Evolutionary conservation across 2,329 filamentous ascomycete genomes (phyloP).

Genomic region (Venturia aucupariae): DNA sequence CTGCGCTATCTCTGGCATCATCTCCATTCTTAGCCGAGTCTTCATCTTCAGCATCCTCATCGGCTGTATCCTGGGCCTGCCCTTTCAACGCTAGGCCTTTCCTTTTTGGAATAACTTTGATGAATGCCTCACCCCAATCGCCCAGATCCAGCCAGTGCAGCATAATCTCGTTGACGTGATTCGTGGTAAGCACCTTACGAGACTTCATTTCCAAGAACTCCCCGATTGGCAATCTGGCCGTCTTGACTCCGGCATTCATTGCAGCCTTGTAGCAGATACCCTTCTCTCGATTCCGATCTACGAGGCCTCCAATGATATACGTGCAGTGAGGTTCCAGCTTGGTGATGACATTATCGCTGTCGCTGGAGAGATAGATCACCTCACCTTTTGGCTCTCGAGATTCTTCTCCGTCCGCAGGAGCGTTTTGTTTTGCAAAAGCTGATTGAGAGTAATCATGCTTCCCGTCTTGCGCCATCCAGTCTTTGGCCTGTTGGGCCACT

Average conservation of each 20-base stretch:
- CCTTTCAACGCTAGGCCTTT: constrained; percentile 55
- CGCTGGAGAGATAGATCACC: constrained; percentile 82
- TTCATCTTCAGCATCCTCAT: constrained; percentile 1
- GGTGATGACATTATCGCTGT: constrained; percentile 77
- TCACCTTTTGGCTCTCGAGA: constrained; percentile 35
- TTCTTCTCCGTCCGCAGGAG: background rate
- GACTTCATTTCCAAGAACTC: constrained; percentile 88
- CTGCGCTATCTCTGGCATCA: background rate
- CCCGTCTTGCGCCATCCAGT: constrained; percentile 49
- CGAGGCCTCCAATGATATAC: constrained; percentile 88
- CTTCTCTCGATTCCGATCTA: constrained; percentile 95
- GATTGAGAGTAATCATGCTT: constrained; percentile 1
- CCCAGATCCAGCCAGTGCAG: constrained; percentile 80
- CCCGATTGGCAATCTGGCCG: constrained; percentile 88
- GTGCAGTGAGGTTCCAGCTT: constrained; percentile 78
- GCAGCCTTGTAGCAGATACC: constrained; percentile 84
- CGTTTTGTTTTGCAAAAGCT: background rate
- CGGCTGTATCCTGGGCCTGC: constrained; percentile 6
- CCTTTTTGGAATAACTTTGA: constrained; percentile 78
- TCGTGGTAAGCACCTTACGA: constrained; percentile 79
- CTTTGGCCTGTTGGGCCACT: constrained; percentile 56
- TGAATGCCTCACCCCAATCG: constrained; percentile 86
- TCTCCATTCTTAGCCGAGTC: background rate
- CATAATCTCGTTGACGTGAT: constrained; percentile 97
- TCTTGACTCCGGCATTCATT: constrained; percentile 64